Evolutionary conservation across 805 yeast species (phyloP).

Genomic region (Starmerella vaccinii): DNA sequence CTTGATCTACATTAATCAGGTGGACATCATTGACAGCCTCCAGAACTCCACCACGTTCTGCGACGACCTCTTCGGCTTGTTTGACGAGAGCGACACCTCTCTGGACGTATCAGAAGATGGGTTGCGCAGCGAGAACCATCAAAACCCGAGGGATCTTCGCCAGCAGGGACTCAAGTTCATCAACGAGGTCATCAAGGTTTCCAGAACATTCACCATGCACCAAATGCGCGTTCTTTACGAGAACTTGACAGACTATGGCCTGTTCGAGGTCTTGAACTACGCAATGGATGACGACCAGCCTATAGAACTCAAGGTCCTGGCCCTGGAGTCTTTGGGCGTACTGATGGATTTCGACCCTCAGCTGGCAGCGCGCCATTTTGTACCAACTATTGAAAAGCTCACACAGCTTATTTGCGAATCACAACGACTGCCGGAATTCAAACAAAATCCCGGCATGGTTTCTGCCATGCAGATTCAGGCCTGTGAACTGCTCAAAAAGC

Average conservation of each 20-base stretch:
- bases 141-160: neutral
- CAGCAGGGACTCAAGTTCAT: slow-evolving; percentile 63
- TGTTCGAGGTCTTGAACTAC: slow-evolving; percentile 58
- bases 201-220: slow-evolving; percentile 51
- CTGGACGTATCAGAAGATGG: too few relatives aligned
- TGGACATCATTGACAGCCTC: slow-evolving; percentile 51
- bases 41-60: slow-evolving; percentile 45
- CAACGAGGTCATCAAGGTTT: slow-evolving; percentile 68
- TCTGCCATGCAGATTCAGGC: slow-evolving; percentile 10
- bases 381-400: neutral
- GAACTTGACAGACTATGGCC: slow-evolving; percentile 53
- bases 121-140: neutral
- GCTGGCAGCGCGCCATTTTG: neutral
- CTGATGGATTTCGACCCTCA: slow-evolving; percentile 10
- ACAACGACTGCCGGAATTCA: neutral
- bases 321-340: slow-evolving; percentile 44
- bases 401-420: neutral
- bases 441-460: neutral
- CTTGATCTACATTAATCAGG: slow-evolving; percentile 58
- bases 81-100: slow-evolving; percentile 31
- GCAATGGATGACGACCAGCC: slow-evolving; percentile 46
- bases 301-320: slow-evolving; percentile 48
- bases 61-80: slow-evolving; percentile 49
- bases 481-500: slow-evolving; percentile 10
- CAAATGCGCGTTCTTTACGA: slow-evolving; percentile 60